These are phyloP conservation scores for Ricinus communis DNA, from an alignment of 345 rosid species.

Conservation along the genomic window DNA sequence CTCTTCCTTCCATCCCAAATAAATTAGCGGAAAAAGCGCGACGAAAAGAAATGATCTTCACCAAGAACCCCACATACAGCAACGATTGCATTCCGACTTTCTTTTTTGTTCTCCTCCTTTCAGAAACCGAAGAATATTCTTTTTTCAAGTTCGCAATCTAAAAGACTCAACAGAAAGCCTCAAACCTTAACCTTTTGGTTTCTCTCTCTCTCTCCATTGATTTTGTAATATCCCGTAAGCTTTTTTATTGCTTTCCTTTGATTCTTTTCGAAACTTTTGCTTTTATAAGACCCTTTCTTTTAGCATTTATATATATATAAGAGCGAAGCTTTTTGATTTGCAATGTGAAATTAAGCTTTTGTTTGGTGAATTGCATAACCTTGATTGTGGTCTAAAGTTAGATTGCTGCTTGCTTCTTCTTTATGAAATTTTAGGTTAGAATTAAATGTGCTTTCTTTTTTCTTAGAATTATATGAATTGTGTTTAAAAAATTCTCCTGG, in stretches of 20 bases:
- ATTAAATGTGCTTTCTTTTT: too few relatives aligned
- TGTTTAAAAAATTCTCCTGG: neutral
- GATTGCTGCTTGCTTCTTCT: too few relatives aligned
- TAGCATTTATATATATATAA: too few relatives aligned
- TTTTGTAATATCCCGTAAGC: neutral
- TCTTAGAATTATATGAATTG: neutral
- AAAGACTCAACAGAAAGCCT: too few relatives aligned
- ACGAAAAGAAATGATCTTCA: neutral
- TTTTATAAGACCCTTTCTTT: too few relatives aligned
- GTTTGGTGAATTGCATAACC: neutral
- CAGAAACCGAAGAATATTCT: slow-evolving; percentile 13
- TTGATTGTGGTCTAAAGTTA: too few relatives aligned
- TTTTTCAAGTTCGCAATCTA: neutral
- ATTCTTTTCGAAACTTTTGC: too few relatives aligned
- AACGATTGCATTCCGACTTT: neutral
- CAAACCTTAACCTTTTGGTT: neutral
- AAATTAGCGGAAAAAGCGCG: neutral
- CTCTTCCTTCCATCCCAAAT: too few relatives aligned
- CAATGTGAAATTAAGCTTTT: neutral
- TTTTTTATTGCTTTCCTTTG: too few relatives aligned
- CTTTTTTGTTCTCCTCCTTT: neutral
- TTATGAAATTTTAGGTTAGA: too few relatives aligned
- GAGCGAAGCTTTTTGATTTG: too few relatives aligned
- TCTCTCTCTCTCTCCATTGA: neutral
- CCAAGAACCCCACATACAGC: neutral